These are phyloP conservation scores for Alloascoidea hylecoeti DNA, from an alignment of 805 yeast genomes.

Conservation along the genomic window DNA sequence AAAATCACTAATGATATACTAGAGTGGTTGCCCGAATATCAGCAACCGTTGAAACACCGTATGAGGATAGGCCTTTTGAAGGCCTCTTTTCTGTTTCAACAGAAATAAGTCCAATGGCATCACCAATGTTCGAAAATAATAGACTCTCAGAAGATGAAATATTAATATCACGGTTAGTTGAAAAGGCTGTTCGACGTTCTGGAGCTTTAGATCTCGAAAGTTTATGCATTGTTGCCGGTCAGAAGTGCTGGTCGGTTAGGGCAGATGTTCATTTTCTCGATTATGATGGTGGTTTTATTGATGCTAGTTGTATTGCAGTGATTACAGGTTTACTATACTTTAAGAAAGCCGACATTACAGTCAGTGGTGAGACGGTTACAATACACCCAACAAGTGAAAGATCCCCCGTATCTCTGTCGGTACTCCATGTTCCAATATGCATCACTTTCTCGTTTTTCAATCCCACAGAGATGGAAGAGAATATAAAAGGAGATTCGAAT, in stretches of 20 bases:
- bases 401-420: conserved; percentile 75
- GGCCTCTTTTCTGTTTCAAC: conserved; percentile 77
- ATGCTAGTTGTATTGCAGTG: conserved; percentile 82
- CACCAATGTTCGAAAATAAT: conserved; percentile 68
- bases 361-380: conserved; percentile 29
- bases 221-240: conserved; percentile 81
- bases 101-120: conserved; percentile 84
- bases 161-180: conserved; percentile 67
- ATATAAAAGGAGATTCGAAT: conserved; percentile 28
- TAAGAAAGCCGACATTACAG: conserved; percentile 70
- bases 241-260: conserved; percentile 79
- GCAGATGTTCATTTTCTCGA: conserved; percentile 85
- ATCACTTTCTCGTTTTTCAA: conserved; percentile 81
- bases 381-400: conserved; percentile 66
- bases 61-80: conserved; percentile 87
- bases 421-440: conserved; percentile 83
- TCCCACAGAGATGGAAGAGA: conserved; percentile 19
- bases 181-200: conserved; percentile 83
- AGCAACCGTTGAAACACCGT: conserved; percentile 66
- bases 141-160: conserved; percentile 70
- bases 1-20: conserved; percentile 14
- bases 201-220: conserved; percentile 86
- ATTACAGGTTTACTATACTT: conserved; percentile 77
- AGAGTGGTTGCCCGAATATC: conserved; percentile 57
- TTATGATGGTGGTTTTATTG: conserved; percentile 88